Percentiles rank a stretch among this genome's conserved stretches.
These are phyloP conservation scores for Candida sonorensis DNA, from an alignment of 805 yeast genomes.

Conservation along the genomic window DNA sequence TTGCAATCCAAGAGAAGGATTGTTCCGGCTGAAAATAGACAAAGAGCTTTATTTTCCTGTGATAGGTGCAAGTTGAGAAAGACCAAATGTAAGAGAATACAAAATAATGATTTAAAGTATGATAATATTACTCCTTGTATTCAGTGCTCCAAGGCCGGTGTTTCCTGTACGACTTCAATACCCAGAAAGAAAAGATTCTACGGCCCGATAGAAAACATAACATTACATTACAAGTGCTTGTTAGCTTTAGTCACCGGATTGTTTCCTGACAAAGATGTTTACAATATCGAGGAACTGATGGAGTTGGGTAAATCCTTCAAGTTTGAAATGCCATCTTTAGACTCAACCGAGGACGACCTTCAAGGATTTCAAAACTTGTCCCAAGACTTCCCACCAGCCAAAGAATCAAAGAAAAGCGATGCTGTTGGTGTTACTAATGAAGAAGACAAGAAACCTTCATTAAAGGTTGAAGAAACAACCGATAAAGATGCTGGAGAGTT, in stretches of 20 bases:
- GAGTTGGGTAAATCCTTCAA: conserved; percentile 29
- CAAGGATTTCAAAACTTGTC: conserved; percentile 7
- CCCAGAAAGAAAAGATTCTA: conserved; percentile 35
- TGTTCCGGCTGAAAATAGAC: conserved; percentile 32
- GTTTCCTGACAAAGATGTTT: conserved; percentile 38
- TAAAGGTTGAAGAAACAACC: conserved; percentile 1
- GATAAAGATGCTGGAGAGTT: not conserved
- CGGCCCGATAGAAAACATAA: conserved; percentile 36
- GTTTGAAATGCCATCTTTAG: conserved; percentile 29
- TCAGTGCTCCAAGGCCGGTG: conserved; percentile 31
- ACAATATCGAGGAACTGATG: conserved; percentile 34
- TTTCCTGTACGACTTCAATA: conserved; percentile 34
- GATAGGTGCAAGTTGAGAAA: conserved; percentile 39
- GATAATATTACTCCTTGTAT: conserved; percentile 34
- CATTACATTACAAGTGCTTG: conserved; percentile 37
- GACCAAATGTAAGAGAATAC: conserved; percentile 34
- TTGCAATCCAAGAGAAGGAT: conserved; percentile 27
- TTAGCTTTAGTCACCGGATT: conserved; percentile 32
- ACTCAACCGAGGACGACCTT: conserved; percentile 9
- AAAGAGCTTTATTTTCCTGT: conserved; percentile 38
- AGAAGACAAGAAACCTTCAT: too few relatives aligned
- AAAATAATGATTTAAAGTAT: conserved; percentile 26
- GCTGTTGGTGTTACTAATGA: not conserved
- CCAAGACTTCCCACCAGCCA: not conserved
- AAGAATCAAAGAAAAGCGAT: not conserved